phyloP scores from a whole-genome alignment of 768 basidiomycete genomes.

The Termitomyces sp. region DNA sequence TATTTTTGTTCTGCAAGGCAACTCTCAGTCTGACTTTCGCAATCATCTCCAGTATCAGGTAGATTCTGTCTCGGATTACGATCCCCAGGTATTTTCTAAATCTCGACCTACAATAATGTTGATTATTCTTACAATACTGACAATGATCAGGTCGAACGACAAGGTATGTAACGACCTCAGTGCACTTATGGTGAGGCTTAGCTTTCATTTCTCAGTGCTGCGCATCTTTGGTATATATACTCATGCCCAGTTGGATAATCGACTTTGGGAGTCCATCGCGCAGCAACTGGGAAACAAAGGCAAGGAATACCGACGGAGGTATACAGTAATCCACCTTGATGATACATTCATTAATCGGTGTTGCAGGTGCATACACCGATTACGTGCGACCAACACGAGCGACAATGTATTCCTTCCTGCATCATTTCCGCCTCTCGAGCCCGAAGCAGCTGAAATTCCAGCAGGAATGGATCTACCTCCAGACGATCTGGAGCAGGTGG shows the following conservation, averaged over 20 bases:
- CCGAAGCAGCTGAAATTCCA: slow-evolving; percentile 14
- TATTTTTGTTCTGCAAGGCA: background rate
- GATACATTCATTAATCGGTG: background rate
- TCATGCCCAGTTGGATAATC: slow-evolving; percentile 33
- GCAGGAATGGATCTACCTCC: slow-evolving; percentile 31
- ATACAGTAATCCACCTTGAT: background rate
- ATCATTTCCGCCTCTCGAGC: slow-evolving; percentile 42
- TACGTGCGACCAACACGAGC: slow-evolving; percentile 26
- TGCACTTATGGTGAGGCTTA: background rate
- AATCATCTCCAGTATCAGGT: slow-evolving; percentile 11
- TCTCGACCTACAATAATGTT: background rate
- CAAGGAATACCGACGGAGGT: slow-evolving; percentile 54
- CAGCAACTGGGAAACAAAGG: slow-evolving; percentile 35
- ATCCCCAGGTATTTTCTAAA: slow-evolving; percentile 1
- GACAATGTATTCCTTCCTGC: slow-evolving; percentile 47
- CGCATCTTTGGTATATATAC: slow-evolving; percentile 24
- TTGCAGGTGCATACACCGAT: slow-evolving; percentile 44
- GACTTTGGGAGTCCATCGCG: slow-evolving; percentile 36
- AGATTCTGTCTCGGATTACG: slow-evolving; percentile 11
- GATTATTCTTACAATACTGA: too few species aligned
- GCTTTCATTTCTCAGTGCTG: slow-evolving; percentile 5
- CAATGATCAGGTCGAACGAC: slow-evolving; percentile 8
- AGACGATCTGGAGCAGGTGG: slow-evolving; percentile 47
- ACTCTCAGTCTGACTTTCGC: background rate
- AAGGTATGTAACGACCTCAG: background rate